Conservation (phyloP, 2,329 filamentous ascomycete genomes). For the Aspergillus calidoustus region DNA sequence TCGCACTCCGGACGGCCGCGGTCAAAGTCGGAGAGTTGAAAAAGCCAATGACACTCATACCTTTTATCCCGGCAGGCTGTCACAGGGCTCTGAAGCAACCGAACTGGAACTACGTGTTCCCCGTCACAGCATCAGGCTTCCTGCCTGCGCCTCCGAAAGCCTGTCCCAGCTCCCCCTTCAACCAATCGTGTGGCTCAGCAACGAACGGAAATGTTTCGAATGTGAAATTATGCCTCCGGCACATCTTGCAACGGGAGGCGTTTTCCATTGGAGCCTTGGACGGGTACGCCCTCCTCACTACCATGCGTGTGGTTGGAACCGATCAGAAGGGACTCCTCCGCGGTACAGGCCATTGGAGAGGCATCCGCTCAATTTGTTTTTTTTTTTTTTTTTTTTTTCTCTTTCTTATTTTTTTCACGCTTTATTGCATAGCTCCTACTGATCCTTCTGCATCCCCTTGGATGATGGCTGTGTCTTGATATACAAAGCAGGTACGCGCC, state of each 20-base stretch:
- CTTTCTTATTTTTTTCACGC: no score
- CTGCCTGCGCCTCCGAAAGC: conserved; percentile 7
- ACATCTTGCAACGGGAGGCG: neutral
- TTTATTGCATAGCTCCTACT: neutral
- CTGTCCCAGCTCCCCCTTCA: neutral
- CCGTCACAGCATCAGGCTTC: conserved; percentile 8
- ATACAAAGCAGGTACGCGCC: neutral
- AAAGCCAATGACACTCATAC: conserved; percentile 8
- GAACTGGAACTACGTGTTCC: conserved; percentile 10
- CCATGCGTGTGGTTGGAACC: conserved; percentile 3
- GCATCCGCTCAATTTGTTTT: neutral
- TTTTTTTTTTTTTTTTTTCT: neutral
- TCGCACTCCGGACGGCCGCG: conserved; percentile 4
- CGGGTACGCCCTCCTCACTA: neutral
- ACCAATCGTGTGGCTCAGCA: conserved; percentile 6
- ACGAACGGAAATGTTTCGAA: conserved; percentile 6
- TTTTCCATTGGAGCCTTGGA: conserved; percentile 1
- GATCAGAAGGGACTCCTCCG: neutral
- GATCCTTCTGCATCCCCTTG: neutral
- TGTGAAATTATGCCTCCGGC: neutral
- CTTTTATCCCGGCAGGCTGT: conserved; percentile 8
- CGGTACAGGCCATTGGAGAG: neutral
- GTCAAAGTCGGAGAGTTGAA: neutral
- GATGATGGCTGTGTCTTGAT: neutral
- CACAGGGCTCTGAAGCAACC: conserved; percentile 8